Percentiles rank a stretch among this genome's conserved stretches.
Conservation (phyloP, 257 asterid species). For the Gynochthodes officinalis region DNA sequence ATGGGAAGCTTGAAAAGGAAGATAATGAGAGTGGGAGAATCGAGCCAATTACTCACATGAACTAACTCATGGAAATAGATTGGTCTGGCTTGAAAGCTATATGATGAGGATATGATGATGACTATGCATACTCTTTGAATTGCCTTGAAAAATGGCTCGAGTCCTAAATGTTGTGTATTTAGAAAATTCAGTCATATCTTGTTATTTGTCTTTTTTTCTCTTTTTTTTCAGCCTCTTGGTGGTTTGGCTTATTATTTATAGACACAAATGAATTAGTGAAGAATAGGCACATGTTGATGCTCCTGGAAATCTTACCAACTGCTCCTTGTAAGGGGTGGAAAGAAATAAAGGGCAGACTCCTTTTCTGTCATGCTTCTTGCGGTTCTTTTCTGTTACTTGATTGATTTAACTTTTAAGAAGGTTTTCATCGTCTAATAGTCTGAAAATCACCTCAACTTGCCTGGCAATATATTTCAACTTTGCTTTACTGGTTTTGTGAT, state of each 20-base stretch:
- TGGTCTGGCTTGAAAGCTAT: not conserved
- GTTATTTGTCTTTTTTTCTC: not conserved
- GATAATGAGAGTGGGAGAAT: conserved; percentile 30
- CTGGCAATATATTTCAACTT: not conserved
- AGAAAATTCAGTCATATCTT: not conserved
- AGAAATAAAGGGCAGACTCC: too few relatives aligned
- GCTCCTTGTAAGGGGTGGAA: too few relatives aligned
- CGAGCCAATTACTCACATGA: conserved; percentile 27
- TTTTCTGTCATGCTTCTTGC: not conserved
- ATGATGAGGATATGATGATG: not conserved
- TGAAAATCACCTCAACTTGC: not conserved
- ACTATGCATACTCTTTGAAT: not conserved
- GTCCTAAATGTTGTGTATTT: not conserved
- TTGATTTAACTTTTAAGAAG: not conserved
- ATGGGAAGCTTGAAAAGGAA: conserved; percentile 72
- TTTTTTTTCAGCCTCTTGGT: not conserved
- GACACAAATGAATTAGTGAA: not conserved
- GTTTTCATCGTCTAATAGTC: too few relatives aligned
- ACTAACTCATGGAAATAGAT: not conserved
- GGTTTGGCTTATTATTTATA: not conserved
- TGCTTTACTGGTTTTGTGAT: not conserved
- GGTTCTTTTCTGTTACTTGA: too few relatives aligned
- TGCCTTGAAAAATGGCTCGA: not conserved
- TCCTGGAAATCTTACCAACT: too few relatives aligned
- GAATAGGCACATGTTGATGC: not conserved